Evolutionary conservation across 495 filamentous ascomycete genomes (phyloP).

Genomic region (Tuber melanosporum): DNA sequence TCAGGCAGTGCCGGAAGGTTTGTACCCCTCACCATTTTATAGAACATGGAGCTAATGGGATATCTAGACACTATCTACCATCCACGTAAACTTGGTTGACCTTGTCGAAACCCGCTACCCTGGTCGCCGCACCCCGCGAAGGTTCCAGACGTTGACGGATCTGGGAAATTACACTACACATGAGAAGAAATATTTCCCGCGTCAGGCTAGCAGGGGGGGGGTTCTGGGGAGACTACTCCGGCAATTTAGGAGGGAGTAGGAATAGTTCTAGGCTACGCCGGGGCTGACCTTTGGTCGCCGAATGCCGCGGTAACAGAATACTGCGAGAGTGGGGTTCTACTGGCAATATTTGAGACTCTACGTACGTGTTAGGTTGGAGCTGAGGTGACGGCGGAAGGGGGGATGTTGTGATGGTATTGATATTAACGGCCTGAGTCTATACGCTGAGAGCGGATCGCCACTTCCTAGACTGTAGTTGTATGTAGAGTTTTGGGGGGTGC

Average conservation of each 20-base stretch:
- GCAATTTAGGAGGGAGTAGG: constrained; percentile 9
- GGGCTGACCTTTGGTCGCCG: background rate
- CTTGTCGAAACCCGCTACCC: constrained; percentile 14
- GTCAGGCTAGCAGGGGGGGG: constrained; percentile 17
- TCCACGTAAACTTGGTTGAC: constrained; percentile 31
- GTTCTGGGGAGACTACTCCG: constrained; percentile 29
- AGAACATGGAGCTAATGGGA: background rate
- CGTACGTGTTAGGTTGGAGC: background rate
- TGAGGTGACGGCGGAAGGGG: background rate
- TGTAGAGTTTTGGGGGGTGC: background rate
- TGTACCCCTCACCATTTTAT: background rate
- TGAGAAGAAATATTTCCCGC: constrained; percentile 24
- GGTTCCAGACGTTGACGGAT: constrained; percentile 12
- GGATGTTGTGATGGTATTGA: background rate
- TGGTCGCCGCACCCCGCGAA: background rate
- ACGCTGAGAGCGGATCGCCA: background rate
- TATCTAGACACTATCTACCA: background rate
- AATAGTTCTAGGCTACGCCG: background rate
- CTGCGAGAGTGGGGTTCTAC: background rate
- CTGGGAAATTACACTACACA: constrained; percentile 15
- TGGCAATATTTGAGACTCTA: background rate
- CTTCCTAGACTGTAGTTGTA: background rate
- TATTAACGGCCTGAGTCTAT: background rate
- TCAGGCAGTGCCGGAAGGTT: constrained; percentile 47
- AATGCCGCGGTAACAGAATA: background rate